These are phyloP conservation scores for Pascua guehoae DNA, from an alignment of 1,284 basidiomycete genomes.

Conservation along the genomic window DNA sequence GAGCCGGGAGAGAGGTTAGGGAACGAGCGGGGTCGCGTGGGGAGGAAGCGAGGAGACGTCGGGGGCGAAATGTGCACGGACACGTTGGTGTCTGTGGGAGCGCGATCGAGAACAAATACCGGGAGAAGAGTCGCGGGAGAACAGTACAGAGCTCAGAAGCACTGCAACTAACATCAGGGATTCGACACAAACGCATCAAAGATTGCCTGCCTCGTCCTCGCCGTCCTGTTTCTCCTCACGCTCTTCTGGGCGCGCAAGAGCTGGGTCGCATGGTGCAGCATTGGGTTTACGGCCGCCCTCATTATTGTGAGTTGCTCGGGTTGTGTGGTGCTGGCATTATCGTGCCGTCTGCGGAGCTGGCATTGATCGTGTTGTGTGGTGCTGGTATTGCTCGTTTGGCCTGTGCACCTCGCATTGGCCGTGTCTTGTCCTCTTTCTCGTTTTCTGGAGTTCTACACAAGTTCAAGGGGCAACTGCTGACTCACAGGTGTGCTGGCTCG, in stretches of 20 bases:
- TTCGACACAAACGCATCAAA: constrained; percentile 94
- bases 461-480: background rate
- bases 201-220: constrained; percentile 76
- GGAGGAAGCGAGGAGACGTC: background rate
- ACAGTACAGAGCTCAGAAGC: background rate
- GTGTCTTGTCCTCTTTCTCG: too few species aligned
- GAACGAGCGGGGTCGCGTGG: too few species aligned
- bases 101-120: background rate
- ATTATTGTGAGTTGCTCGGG: constrained; percentile 31
- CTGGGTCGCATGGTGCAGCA: constrained; percentile 56
- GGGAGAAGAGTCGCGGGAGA: background rate
- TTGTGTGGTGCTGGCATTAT: too few species aligned
- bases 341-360: too few species aligned
- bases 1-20: too few species aligned
- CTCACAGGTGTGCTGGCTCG: constrained; percentile 71
- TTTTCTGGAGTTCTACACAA: too few species aligned
- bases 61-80: background rate
- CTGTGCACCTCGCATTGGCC: too few species aligned
- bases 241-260: constrained; percentile 80
- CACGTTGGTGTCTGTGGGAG: background rate
- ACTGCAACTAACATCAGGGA: constrained; percentile 41
- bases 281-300: constrained; percentile 41
- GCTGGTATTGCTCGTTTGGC: too few species aligned
- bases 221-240: constrained; percentile 83
- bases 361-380: too few species aligned